Evolutionary conservation across 176 grass and related monocot species (phyloP).

Genomic region (Metroxylon sagu): DNA sequence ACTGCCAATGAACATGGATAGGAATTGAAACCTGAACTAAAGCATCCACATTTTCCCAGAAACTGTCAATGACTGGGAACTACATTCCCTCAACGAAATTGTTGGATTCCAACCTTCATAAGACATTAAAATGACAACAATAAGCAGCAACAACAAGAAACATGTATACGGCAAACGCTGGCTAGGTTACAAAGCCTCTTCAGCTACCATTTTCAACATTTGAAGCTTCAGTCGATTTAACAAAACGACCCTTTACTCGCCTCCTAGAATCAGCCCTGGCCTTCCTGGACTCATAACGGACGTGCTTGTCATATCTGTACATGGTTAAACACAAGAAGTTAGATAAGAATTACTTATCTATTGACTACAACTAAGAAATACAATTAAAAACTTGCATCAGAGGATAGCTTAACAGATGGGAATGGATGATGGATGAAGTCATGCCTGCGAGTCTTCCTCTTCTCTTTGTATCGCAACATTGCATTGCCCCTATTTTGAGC

Average conservation of each 20-base stretch:
- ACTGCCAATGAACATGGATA: too few relatives aligned
- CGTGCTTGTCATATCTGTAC: background rate
- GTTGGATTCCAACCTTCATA: too few relatives aligned
- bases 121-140: too few relatives aligned
- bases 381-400: background rate
- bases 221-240: background rate
- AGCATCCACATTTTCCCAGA: too few relatives aligned
- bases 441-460: constrained; percentile 79
- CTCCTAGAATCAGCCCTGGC: background rate
- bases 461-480: constrained; percentile 85
- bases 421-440: background rate
- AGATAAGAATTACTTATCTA: background rate
- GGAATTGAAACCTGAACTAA: too few relatives aligned
- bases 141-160: background rate
- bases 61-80: too few relatives aligned
- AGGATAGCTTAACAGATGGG: constrained; percentile 2
- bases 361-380: too few relatives aligned
- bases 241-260: background rate
- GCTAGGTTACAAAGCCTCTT: background rate
- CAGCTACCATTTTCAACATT: background rate
- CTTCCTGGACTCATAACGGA: background rate
- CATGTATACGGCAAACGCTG: background rate
- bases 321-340: background rate
- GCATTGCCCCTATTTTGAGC: constrained; percentile 78
- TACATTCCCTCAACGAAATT: too few relatives aligned